phyloP scores from a whole-genome alignment of 1,139 yeast genomes.

The Diutina ranongensis region DNA sequence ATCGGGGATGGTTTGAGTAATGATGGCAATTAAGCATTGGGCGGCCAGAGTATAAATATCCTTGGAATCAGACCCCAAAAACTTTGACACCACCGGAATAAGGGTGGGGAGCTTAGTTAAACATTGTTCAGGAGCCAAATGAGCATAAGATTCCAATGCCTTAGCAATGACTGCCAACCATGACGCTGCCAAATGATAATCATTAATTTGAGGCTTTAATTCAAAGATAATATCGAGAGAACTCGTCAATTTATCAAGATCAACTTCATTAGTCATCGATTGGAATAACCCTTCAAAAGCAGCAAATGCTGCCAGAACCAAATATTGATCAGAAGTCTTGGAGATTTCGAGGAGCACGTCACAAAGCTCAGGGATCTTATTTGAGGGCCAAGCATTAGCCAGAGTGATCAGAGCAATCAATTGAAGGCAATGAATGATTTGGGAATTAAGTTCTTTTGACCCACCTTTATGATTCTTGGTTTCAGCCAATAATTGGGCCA shows the following conservation, averaged over 20 bases:
- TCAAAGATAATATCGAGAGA: slow-evolving; percentile 67
- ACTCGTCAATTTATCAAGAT: slow-evolving; percentile 47
- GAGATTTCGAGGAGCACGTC: slow-evolving; percentile 66
- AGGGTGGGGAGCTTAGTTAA: slow-evolving; percentile 45
- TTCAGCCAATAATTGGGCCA: slow-evolving; percentile 31
- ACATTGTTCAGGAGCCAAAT: slow-evolving; percentile 46
- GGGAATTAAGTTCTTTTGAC: slow-evolving; percentile 38
- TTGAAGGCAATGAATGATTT: slow-evolving; percentile 68
- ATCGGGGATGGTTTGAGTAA: slow-evolving; percentile 56
- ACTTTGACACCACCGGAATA: slow-evolving; percentile 45
- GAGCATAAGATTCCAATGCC: slow-evolving; percentile 61
- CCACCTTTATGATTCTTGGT: slow-evolving; percentile 20
- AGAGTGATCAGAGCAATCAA: slow-evolving; percentile 56
- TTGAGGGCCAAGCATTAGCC: slow-evolving; percentile 74
- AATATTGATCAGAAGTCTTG: slow-evolving; percentile 72
- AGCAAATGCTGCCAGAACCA: slow-evolving; percentile 70
- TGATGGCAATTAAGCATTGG: slow-evolving; percentile 73
- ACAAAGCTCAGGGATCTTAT: slow-evolving; percentile 60
- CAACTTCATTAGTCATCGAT: slow-evolving; percentile 58
- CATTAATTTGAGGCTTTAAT: slow-evolving; percentile 71
- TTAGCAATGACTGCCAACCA: slow-evolving; percentile 95
- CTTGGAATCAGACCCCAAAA: slow-evolving; percentile 53
- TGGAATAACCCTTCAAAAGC: slow-evolving; percentile 81
- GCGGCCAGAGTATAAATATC: slow-evolving; percentile 71
- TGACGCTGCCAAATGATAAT: slow-evolving; percentile 77